Conservation (phyloP, 2,329 filamentous ascomycete species). For the Metarhizium sp. region DNA sequence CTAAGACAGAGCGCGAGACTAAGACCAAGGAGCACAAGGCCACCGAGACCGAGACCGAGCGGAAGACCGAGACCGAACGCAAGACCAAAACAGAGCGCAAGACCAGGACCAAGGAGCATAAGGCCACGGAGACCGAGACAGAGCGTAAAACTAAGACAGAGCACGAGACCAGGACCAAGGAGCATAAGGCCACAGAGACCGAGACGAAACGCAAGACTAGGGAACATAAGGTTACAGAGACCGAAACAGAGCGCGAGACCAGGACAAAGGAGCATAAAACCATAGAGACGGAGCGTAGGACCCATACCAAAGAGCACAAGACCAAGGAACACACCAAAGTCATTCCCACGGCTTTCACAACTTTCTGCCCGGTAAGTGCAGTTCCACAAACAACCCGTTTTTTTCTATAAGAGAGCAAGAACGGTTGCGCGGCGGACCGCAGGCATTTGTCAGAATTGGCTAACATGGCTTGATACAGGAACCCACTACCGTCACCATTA, state of each 20-base stretch:
- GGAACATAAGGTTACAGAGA: background rate
- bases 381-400: background rate
- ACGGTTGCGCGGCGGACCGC: too few species aligned
- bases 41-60: background rate
- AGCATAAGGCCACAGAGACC: too few species aligned
- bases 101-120: background rate
- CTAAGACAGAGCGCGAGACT: too few species aligned
- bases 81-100: background rate
- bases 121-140: too few species aligned
- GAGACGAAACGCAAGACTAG: too few species aligned
- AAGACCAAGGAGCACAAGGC: background rate
- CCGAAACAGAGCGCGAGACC: background rate
- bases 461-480: slow-evolving; percentile 8
- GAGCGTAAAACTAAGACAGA: too few species aligned
- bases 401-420: background rate
- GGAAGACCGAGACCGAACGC: background rate
- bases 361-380: slow-evolving; percentile 33
- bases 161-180: too few species aligned
- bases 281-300: too few species aligned
- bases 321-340: slow-evolving; percentile 22
- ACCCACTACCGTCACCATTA: slow-evolving; percentile 26
- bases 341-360: slow-evolving; percentile 27
- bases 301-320: background rate
- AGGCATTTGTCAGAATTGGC: background rate
- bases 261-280: too few species aligned